phyloP scores from a whole-genome alignment of 768 basidiomycete genomes.

The Ephemerocybe angulata region DNA sequence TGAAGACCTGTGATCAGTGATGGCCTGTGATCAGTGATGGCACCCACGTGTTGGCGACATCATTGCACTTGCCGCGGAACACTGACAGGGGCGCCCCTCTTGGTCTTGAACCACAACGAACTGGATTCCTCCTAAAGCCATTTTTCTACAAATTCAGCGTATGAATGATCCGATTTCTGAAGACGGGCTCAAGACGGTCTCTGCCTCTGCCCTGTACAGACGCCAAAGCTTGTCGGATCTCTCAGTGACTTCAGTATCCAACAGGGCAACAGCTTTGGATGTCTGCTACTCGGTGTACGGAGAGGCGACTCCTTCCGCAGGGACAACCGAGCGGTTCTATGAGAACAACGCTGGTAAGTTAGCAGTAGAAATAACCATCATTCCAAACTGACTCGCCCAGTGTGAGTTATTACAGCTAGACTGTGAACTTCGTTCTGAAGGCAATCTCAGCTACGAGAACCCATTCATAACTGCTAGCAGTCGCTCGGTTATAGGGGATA shows the following conservation, averaged over 20 bases:
- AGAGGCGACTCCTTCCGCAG: constrained; percentile 46
- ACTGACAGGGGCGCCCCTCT: background rate
- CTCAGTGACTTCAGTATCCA: constrained; percentile 36
- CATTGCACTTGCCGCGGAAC: background rate
- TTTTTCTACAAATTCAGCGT: background rate
- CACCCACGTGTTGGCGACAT: constrained; percentile 1
- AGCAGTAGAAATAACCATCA: constrained; percentile 4
- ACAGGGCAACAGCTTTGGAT: constrained; percentile 57
- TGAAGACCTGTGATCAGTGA: constrained; percentile 24
- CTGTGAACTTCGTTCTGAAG: background rate
- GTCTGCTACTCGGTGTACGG: constrained; percentile 71
- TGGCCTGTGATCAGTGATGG: constrained; percentile 6
- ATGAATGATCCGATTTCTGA: background rate
- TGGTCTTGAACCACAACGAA: background rate
- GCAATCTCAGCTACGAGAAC: constrained; percentile 63
- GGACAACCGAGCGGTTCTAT: constrained; percentile 59
- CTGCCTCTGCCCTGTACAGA: too few relatives aligned
- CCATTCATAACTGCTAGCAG: constrained; percentile 74
- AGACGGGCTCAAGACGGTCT: background rate
- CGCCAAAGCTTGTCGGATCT: constrained; percentile 26
- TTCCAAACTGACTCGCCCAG: constrained; percentile 23
- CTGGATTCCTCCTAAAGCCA: background rate
- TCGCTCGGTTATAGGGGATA: constrained; percentile 66
- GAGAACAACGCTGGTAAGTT: constrained; percentile 66
- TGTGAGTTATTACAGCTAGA: constrained; percentile 31